A percentile compares a stretch with the other conserved stretches of the same genome.
These are phyloP conservation scores for Phalaenopsis equestris DNA, from an alignment of 106 monocot species.

Conservation along the genomic window DNA sequence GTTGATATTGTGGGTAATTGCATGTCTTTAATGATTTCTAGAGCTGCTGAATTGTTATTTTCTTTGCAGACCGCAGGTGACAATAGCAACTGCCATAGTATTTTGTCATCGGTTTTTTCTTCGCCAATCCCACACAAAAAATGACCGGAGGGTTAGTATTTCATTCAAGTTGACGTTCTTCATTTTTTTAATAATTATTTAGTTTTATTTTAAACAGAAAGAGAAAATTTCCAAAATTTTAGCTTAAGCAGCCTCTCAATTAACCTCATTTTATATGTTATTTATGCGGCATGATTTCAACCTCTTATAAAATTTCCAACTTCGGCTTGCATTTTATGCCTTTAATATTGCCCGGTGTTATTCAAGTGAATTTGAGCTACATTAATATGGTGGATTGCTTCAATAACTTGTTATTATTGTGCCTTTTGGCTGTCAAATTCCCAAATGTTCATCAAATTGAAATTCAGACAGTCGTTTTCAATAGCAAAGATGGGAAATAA, in stretches of 20 bases:
- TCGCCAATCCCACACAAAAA: slow-evolving; percentile 66
- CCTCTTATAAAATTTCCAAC: neutral
- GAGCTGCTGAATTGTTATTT: neutral
- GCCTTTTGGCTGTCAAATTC: too few relatives aligned
- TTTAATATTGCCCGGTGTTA: neutral
- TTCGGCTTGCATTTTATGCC: neutral
- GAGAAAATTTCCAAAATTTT: neutral
- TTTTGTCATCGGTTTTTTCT: slow-evolving; percentile 76
- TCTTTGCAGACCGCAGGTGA: slow-evolving; percentile 52
- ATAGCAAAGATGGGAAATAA: too few relatives aligned
- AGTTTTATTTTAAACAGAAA: neutral
- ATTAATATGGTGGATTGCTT: neutral
- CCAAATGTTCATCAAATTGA: too few relatives aligned
- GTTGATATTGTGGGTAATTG: neutral
- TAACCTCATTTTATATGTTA: neutral
- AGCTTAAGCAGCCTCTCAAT: neutral
- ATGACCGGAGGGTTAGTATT: slow-evolving; percentile 52
- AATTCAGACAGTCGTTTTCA: too few relatives aligned
- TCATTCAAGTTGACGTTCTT: neutral
- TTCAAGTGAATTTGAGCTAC: neutral
- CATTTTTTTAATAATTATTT: neutral
- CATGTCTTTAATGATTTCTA: neutral
- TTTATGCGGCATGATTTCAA: neutral
- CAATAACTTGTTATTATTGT: too few relatives aligned
- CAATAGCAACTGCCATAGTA: slow-evolving; percentile 64